Evolutionary conservation across 768 basidiomycete species (phyloP).

Genomic region (Suillus sp.): DNA sequence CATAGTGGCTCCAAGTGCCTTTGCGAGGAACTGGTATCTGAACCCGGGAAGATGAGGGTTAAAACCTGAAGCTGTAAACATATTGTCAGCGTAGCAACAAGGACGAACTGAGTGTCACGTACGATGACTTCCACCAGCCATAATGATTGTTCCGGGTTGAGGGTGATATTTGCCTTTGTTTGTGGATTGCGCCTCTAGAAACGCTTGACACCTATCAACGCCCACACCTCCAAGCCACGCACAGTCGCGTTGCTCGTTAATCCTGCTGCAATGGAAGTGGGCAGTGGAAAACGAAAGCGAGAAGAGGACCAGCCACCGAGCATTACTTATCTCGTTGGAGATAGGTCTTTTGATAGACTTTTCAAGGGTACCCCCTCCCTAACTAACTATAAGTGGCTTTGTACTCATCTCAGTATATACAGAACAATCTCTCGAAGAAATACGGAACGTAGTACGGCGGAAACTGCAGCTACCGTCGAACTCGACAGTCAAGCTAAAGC

Average conservation of each 20-base stretch:
- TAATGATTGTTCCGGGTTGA: conserved; percentile 28
- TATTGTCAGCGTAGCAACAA: conserved; percentile 9
- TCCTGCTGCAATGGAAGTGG: conserved; percentile 21
- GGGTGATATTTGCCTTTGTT: conserved; percentile 29
- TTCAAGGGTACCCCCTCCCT: conserved; percentile 39
- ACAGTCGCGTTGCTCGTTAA: not conserved
- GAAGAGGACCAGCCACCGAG: conserved; percentile 25
- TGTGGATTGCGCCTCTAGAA: conserved; percentile 10
- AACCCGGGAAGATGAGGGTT: conserved; percentile 84
- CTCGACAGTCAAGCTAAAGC: conserved; percentile 43
- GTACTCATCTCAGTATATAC: conserved; percentile 15
- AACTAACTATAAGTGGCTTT: not conserved
- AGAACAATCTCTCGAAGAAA: conserved; percentile 65
- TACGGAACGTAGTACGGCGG: conserved; percentile 56
- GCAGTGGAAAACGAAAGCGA: conserved; percentile 28
- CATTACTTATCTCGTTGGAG: conserved; percentile 41
- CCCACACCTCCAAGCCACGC: conserved; percentile 2
- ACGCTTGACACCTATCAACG: conserved; percentile 1
- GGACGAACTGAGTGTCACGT: conserved; percentile 13
- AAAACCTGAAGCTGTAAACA: conserved; percentile 67
- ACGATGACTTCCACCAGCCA: conserved; percentile 37
- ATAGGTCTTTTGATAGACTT: conserved; percentile 42
- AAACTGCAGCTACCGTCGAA: conserved; percentile 57
- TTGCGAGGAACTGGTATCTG: conserved; percentile 76
- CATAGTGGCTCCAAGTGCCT: conserved; percentile 89